Evolutionary conservation across 441 rosid genomes (phyloP).

Genomic region (Francoa sonchifolia): DNA sequence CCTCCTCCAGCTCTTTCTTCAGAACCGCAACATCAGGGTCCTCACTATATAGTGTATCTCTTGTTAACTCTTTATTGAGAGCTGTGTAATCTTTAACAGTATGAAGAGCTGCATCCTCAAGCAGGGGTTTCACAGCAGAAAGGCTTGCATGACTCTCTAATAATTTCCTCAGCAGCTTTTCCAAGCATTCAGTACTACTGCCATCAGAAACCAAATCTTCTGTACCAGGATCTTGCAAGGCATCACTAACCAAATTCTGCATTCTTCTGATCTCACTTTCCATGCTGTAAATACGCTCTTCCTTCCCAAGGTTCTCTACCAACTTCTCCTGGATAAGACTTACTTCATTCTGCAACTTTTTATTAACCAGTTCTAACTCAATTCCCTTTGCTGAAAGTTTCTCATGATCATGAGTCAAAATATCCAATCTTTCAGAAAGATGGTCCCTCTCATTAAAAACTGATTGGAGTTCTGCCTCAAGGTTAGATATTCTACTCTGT

Average conservation of each 20-base stretch:
- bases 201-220: conserved; percentile 33
- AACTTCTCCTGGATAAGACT: conserved; percentile 43
- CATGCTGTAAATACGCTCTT: conserved; percentile 31
- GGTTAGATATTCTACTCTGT: conserved; percentile 34
- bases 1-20: conserved; percentile 67
- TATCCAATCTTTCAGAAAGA: conserved; percentile 56
- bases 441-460: conserved; percentile 38
- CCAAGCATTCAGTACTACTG: conserved; percentile 48
- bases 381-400: conserved; percentile 29
- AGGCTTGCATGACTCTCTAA: conserved; percentile 39
- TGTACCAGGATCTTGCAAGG: conserved; percentile 39
- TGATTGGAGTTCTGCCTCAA: conserved; percentile 45
- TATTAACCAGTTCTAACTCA: conserved; percentile 49
- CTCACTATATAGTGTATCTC: conserved; percentile 30
- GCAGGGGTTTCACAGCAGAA: conserved; percentile 21
- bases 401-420: conserved; percentile 33
- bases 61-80: conserved; percentile 22
- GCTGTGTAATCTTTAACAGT: conserved; percentile 22
- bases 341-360: conserved; percentile 40
- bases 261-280: conserved; percentile 44
- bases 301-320: conserved; percentile 40
- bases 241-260: conserved; percentile 51
- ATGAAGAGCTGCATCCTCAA: conserved; percentile 18
- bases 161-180: conserved; percentile 54
- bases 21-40: conserved; percentile 30